Evolutionary conservation across 2,329 filamentous ascomycete species (phyloP).

Genomic region (Hymenoscyphus infarciens): DNA sequence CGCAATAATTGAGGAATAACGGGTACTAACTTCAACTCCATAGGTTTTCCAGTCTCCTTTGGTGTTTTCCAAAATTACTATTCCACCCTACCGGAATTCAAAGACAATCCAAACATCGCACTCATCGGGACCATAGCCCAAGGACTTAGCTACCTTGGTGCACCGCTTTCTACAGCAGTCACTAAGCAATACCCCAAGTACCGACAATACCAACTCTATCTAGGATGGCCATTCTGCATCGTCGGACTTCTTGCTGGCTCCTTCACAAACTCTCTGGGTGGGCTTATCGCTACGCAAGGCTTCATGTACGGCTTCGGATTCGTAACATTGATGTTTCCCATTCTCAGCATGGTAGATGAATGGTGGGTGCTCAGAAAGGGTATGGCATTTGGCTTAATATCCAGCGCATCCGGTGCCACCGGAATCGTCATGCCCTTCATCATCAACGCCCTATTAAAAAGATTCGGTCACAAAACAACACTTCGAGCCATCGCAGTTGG

Average conservation of each 20-base stretch:
- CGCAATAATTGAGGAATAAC: conserved; percentile 25
- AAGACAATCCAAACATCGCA: conserved; percentile 47
- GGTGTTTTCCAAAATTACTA: conserved; percentile 72
- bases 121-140: conserved; percentile 54
- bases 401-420: conserved; percentile 42
- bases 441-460: conserved; percentile 48
- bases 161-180: conserved; percentile 36
- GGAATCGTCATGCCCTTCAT: conserved; percentile 52
- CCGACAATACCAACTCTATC: conserved; percentile 37
- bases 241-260: conserved; percentile 42
- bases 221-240: conserved; percentile 42
- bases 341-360: conserved; percentile 56
- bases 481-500: conserved; percentile 52
- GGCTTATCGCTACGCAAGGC: conserved; percentile 59
- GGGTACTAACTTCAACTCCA: conserved; percentile 29
- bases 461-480: conserved; percentile 51
- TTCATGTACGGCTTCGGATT: conserved; percentile 58
- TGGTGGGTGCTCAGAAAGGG: conserved; percentile 59
- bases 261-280: conserved; percentile 49
- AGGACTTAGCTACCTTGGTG: conserved; percentile 37
- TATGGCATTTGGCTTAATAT: conserved; percentile 58
- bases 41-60: conserved; percentile 65
- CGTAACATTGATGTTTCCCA: conserved; percentile 52
- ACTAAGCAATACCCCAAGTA: conserved; percentile 36
- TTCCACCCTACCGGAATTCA: conserved; percentile 55